A percentile compares a stretch with the other conserved stretches of the same genome.
Conservation (phyloP, 768 basidiomycete genomes). For the Xerocomellus amylosporus region DNA sequence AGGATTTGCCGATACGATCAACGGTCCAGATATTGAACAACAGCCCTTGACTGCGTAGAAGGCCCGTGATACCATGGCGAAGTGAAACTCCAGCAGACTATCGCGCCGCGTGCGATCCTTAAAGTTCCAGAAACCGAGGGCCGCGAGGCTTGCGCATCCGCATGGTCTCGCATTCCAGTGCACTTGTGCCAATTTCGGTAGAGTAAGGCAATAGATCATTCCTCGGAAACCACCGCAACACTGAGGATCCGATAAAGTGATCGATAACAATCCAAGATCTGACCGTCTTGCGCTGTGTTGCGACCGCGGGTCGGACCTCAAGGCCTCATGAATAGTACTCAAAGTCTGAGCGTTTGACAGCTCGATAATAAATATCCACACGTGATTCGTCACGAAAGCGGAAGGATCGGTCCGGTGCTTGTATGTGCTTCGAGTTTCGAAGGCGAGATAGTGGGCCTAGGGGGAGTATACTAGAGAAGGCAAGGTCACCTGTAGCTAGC, state of each 20-base stretch:
- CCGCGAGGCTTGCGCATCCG: conserved; percentile 36
- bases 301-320: conserved; percentile 52
- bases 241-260: conserved; percentile 49
- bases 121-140: conserved; percentile 45
- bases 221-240: conserved; percentile 18
- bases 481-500: neutral
- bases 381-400: conserved; percentile 26
- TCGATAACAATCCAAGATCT: conserved; percentile 40
- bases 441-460: conserved; percentile 32
- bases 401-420: conserved; percentile 45
- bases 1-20: conserved; percentile 23
- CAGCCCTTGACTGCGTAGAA: conserved; percentile 8
- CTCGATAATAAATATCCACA: conserved; percentile 12
- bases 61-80: conserved; percentile 23
- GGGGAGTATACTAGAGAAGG: neutral
- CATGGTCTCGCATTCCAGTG: conserved; percentile 44
- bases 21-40: conserved; percentile 9
- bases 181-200: conserved; percentile 34
- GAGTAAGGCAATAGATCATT: conserved; percentile 36
- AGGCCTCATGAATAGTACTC: conserved; percentile 53
- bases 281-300: conserved; percentile 41
- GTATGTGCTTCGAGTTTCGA: conserved; percentile 4
- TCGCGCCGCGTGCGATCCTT: conserved; percentile 38
- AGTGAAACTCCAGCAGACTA: conserved; percentile 32
- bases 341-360: conserved; percentile 44